A percentile compares a stretch with the other conserved stretches of the same genome.
These are phyloP conservation scores for Pachysandra terminalis DNA, from an alignment of 164 flowering plant genomes.

Conservation along the genomic window DNA sequence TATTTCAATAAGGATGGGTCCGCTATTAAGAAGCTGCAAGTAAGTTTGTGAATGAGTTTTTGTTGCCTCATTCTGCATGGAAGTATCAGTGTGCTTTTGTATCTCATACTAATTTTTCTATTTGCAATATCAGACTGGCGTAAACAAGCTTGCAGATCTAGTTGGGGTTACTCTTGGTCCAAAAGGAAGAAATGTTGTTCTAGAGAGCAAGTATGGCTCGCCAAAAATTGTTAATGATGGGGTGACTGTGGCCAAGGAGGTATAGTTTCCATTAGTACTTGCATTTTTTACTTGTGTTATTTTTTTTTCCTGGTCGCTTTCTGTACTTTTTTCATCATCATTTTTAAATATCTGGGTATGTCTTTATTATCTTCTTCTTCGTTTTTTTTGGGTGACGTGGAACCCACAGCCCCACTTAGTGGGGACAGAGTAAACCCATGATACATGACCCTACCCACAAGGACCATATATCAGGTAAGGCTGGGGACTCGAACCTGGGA, in stretches of 20 bases:
- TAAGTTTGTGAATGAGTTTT: slow-evolving; percentile 18
- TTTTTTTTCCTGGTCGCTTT: not conserved
- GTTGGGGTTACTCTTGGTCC: slow-evolving; percentile 99
- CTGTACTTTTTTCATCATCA: too few relatives aligned
- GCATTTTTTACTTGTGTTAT: too few relatives aligned
- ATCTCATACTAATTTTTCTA: not conserved
- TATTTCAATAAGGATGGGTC: slow-evolving; percentile 96
- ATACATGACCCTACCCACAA: too few relatives aligned
- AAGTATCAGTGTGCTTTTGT: not conserved
- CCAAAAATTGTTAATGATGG: slow-evolving; percentile 98
- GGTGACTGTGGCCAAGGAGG: slow-evolving; percentile 94
- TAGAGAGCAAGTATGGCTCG: slow-evolving; percentile 98
- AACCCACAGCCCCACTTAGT: too few relatives aligned
- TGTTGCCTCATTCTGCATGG: not conserved
- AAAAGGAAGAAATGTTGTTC: slow-evolving; percentile 93
- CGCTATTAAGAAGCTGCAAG: slow-evolving; percentile 84
- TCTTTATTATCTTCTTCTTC: too few relatives aligned
- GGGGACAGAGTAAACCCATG: too few relatives aligned
- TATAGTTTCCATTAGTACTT: not conserved
- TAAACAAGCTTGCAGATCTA: slow-evolving; percentile 95
- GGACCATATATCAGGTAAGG: too few relatives aligned
- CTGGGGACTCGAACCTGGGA: too few relatives aligned
- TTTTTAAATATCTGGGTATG: too few relatives aligned
- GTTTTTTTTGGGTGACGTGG: too few relatives aligned
- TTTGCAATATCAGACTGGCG: slow-evolving; percentile 56